Percentiles rank a stretch among this genome's conserved stretches.
These are phyloP conservation scores for Penicillium verrucosum DNA, from an alignment of 2,329 filamentous ascomycete species.

Conservation along the genomic window DNA sequence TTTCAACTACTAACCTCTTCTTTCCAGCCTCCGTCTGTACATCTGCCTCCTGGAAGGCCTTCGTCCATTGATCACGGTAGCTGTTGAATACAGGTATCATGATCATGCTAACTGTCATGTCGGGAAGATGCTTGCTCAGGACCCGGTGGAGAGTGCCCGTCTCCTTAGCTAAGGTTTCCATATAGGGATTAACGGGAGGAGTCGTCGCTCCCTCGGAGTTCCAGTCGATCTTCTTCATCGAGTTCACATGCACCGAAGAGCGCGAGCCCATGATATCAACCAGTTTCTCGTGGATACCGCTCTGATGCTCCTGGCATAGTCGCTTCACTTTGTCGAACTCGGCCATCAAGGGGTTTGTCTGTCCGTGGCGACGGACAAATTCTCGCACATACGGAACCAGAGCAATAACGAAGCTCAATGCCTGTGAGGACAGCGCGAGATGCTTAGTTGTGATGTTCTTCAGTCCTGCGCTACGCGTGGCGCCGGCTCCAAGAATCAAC, in stretches of 20 bases:
- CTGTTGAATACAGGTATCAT: constrained; percentile 80
- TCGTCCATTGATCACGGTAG: constrained; percentile 76
- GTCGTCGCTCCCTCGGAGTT: constrained; percentile 51
- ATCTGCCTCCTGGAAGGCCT: constrained; percentile 63
- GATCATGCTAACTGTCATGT: constrained; percentile 73
- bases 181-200: constrained; percentile 63
- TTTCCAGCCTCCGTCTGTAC: constrained; percentile 66
- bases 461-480: constrained; percentile 79
- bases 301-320: constrained; percentile 82
- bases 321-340: constrained; percentile 88
- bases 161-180: constrained; percentile 84
- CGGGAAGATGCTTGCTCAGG: constrained; percentile 74
- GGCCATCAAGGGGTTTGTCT: constrained; percentile 59
- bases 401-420: constrained; percentile 79
- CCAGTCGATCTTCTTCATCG: constrained; percentile 74
- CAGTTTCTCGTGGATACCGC: constrained; percentile 85
- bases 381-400: constrained; percentile 88
- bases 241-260: constrained; percentile 68
- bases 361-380: constrained; percentile 75
- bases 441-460: constrained; percentile 98
- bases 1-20: constrained; percentile 60
- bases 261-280: constrained; percentile 87
- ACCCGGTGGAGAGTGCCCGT: constrained; percentile 81
- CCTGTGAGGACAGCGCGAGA: constrained; percentile 84
- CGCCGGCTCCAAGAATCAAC: constrained; percentile 90